Base-by-base conservation (phyloP, 495 filamentous ascomycete genomes). In the Penicillium psychrofluorescens region DNA sequence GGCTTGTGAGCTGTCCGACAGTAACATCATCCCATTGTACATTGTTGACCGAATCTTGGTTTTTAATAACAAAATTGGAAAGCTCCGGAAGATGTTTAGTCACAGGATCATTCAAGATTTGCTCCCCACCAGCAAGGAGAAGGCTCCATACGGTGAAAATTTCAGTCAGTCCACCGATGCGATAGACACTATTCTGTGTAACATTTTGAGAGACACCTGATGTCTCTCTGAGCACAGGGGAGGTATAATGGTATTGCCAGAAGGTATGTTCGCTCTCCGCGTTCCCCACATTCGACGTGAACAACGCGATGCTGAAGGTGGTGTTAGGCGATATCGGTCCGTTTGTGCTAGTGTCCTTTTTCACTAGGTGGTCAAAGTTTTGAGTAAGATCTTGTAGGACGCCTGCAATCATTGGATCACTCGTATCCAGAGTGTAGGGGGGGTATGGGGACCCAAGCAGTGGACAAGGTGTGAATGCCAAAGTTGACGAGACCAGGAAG, bases 51-150 rank as follows among this genome's bases (percentile, higher is more conserved):
- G 58, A 46, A 35, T 44, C 31, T 12, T 35, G 37, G 13, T n/a
- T 36, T 14, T 14, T 31, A 9, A 41, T n/a, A n/a, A n/a, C 47
- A 12, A 32, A 48, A 30, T 35, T 44, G 8, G 50, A 47, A 46
- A 80, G 62, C 45, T 80, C 74, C 1, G 79, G 78, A 0, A 79
- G 55, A 48, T 71, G 72, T 12, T 77, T 63, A 2, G 75, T 78
- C 22, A 70, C 47, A 9, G 55, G 49, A 13, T 68, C 62, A 40
- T 73, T 64, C 54, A 63, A 74, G 47, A 66, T 61, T 11, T 37
- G 47, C 16, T 73, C 67, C 1, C 74, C 76, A 16, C 63, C 58
- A 37, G 71, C 45, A 8, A 64, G 29, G 8, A 80, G 55, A 44
- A 71, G 71, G 27, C 62, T 69, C 41, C 67, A 56, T 7, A 74